Conservation (phyloP, 305 asterid species). For the Solanum hybrid region DNA sequence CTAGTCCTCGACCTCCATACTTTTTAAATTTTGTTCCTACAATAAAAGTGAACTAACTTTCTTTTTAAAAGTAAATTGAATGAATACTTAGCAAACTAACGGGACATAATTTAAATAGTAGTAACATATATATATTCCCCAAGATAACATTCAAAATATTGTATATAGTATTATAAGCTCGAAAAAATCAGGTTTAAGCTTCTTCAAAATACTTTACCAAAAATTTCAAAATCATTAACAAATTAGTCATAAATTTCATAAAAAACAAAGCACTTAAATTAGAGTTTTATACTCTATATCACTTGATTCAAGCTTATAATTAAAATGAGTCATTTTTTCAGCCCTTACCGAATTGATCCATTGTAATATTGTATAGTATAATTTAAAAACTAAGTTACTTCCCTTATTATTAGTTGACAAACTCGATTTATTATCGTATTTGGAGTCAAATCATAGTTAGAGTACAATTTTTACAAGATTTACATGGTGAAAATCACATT, state of each 20-base stretch:
- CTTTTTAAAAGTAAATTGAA: not conserved
- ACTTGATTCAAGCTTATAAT: no score
- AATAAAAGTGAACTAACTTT: not conserved
- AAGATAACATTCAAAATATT: not conserved
- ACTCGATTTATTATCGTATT: not conserved
- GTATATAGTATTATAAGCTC: not conserved
- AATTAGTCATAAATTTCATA: not conserved
- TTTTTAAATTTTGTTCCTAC: not conserved
- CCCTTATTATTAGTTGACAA: not conserved
- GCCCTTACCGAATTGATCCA: no score
- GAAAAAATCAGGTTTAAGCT: not conserved
- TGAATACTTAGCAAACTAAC: not conserved
- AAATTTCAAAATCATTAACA: no score
- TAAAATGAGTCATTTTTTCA: no score
- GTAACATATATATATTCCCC: not conserved
- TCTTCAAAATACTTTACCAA: not conserved
- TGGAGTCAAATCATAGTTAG: not conserved
- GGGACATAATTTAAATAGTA: no score
- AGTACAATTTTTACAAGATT: not conserved
- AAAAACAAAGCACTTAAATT: no score
- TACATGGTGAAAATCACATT: not conserved
- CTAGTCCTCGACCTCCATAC: not conserved
- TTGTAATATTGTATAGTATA: no score
- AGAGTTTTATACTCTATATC: no score
- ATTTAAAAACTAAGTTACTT: no score